Conservation (phyloP, 176 grass and related monocot species). For the Cenchrus americanus region DNA sequence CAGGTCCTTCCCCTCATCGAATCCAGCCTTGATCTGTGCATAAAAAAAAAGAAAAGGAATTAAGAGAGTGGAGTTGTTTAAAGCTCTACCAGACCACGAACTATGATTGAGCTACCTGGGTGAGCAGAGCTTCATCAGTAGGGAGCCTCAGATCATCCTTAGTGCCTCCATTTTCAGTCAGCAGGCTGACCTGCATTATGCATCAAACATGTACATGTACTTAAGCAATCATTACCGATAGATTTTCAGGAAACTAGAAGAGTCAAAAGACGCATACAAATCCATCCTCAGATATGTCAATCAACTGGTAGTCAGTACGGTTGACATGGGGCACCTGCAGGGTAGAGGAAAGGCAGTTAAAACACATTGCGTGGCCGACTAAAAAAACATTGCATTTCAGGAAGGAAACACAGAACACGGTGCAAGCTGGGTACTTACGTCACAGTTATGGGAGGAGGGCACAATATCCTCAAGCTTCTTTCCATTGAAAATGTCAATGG, state of each 20-base stretch:
- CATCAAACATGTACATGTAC: not conserved
- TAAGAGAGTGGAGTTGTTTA: not conserved
- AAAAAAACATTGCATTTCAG: slow-evolving; percentile 1
- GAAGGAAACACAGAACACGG: not conserved
- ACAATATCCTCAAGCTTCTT: slow-evolving; percentile 85
- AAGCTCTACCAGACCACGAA: not conserved
- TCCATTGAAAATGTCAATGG: slow-evolving; percentile 72
- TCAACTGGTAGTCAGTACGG: slow-evolving; percentile 79
- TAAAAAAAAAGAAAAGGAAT: not conserved
- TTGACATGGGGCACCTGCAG: slow-evolving; percentile 63
- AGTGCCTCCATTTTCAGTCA: slow-evolving; percentile 68
- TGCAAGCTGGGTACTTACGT: slow-evolving; percentile 35
- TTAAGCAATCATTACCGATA: not conserved
- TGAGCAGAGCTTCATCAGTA: slow-evolving; percentile 54
- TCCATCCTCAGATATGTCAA: slow-evolving; percentile 80
- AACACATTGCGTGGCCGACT: not conserved
- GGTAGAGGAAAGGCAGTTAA: slow-evolving; percentile 23
- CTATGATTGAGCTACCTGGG: slow-evolving; percentile 41
- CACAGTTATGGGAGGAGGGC: slow-evolving; percentile 74
- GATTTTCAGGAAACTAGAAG: slow-evolving; percentile 16
- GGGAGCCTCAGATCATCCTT: slow-evolving; percentile 77
- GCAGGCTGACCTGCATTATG: slow-evolving; percentile 58
- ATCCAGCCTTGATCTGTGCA: slow-evolving; percentile 53
- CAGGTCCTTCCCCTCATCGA: slow-evolving; percentile 58
- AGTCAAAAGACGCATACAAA: slow-evolving; percentile 49